Base-by-base conservation (phyloP, 2,329 filamentous ascomycete species). In the Aspergillus proliferans region DNA sequence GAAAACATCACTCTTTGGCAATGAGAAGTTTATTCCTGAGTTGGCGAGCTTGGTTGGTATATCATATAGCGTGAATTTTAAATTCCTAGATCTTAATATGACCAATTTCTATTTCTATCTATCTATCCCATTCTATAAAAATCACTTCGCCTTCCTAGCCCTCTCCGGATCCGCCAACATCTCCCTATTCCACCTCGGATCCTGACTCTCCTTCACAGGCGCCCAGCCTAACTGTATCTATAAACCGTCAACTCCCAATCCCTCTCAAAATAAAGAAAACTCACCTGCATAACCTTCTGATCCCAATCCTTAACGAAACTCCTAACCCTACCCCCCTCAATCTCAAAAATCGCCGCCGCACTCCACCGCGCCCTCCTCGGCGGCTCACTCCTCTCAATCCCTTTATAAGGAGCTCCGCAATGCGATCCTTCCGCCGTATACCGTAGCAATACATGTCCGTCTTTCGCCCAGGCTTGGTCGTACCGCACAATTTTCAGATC, bases 281-380 rank as follows among this genome's bases (percentile, higher is more conserved):
- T n/a, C 45, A 58, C 53, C 53, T 59, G 55, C 57, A 58, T 57
- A 18, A 53, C 54, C 47, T 58, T 58, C 49, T 62, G 60, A 52
- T 70, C 66, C 65, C 69, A 70, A 46, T 68, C 67, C 48, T 70
- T 70, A 15, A 61, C 66, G 53, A 67, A 69, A 22, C 64, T 63
- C 47, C 59, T 57, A 18, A 70, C 58, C 56, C 69, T 70, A 8
- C 64, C 66, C 28, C 64, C 56, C 30, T 63, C 55, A 14, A 69
- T 58, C 50, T 70, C 66, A 49, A 70, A 70, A 22, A 71, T 70
- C n/a, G 65, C 68, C 21, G 66, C 62, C 18, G 68, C 68, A 47
- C 60, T 60, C 68, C 68, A 71, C 2, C 55, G 56, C 22, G 68
- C 68, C 51, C 65, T 63, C 15, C 57, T 61, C 9, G 49, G 49